A percentile compares a stretch with the other conserved stretches of the same genome.
phyloP scores from a whole-genome alignment of 1,139 yeast genomes.

The Yamadazyma conglobata region DNA sequence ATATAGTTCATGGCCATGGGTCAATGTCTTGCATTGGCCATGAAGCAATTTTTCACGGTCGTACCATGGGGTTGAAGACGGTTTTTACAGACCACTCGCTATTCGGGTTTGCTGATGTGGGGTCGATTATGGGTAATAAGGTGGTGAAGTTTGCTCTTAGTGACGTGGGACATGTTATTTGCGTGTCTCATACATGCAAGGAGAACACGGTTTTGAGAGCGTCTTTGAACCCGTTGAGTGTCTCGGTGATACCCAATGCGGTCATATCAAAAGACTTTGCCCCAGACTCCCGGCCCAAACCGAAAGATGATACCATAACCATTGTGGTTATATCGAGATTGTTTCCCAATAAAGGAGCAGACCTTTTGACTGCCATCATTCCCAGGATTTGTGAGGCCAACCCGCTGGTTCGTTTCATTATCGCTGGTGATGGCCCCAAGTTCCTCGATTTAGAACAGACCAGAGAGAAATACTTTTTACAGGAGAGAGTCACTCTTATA shows the following conservation, averaged over 20 bases:
- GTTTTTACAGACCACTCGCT: conserved; percentile 95
- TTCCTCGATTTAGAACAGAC: conserved; percentile 91
- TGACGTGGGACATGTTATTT: conserved; percentile 87
- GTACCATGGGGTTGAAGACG: conserved; percentile 88
- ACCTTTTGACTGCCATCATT: conserved; percentile 76
- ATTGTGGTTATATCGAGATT: conserved; percentile 88
- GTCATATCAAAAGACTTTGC: conserved; percentile 78
- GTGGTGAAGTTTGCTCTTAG: conserved; percentile 76
- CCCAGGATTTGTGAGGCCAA: conserved; percentile 74
- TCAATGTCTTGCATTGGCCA: conserved; percentile 82
- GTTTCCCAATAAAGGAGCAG: conserved; percentile 97
- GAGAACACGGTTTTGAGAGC: conserved; percentile 93
- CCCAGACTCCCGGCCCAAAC: conserved; percentile 41
- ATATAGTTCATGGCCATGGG: conserved; percentile 95
- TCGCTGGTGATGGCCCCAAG: conserved; percentile 98
- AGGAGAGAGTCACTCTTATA: conserved; percentile 79
- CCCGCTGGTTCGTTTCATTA: conserved; percentile 67
- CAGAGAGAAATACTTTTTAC: conserved; percentile 82
- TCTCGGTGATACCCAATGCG: conserved; percentile 95
- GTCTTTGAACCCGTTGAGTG: conserved; percentile 68
- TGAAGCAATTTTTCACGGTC: conserved; percentile 85
- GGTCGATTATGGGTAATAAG: conserved; percentile 83
- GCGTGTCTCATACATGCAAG: conserved; percentile 95
- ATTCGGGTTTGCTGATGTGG: conserved; percentile 88
- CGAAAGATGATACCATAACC: conserved; percentile 43